Percentiles rank a stretch among this genome's conserved stretches.
phyloP scores from a whole-genome alignment of 192 early-diverging fungal genomes.

The Entomortierella parvispora region DNA sequence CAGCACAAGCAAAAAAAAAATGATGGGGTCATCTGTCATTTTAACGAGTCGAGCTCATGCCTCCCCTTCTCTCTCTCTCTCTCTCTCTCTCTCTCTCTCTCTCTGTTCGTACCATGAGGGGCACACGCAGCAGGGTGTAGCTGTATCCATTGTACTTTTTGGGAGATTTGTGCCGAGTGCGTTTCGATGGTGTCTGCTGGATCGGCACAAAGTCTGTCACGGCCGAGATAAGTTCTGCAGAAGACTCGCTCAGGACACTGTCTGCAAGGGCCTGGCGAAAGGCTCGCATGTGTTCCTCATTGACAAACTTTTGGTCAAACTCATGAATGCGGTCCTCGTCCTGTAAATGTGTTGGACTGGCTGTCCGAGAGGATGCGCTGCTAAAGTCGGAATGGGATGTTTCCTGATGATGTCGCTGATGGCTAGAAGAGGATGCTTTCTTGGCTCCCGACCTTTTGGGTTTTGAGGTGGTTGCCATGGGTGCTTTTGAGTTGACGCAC shows the following conservation, averaged over 20 bases:
- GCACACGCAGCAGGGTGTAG: conserved; percentile 62
- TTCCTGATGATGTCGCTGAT: conserved; percentile 11
- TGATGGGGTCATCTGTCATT: not conserved
- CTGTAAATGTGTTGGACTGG: conserved; percentile 22
- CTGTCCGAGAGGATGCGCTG: conserved; percentile 22
- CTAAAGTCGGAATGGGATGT: conserved; percentile 40
- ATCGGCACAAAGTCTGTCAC: conserved; percentile 62
- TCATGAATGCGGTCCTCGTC: conserved; percentile 32
- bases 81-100: no score
- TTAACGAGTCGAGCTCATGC: no score
- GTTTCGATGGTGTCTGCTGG: conserved; percentile 38
- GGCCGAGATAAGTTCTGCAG: conserved; percentile 63
- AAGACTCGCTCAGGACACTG: conserved; percentile 51
- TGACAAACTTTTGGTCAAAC: conserved; percentile 53
- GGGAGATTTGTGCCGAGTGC: conserved; percentile 33
- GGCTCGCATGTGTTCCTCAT: conserved; percentile 58
- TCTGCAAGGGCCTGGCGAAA: conserved; percentile 57
- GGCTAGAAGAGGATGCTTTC: no score
- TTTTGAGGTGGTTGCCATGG: no score
- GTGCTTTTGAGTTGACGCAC: no score
- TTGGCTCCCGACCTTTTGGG: no score
- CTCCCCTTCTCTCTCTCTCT: no score
- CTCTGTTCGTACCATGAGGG: conserved; percentile 63
- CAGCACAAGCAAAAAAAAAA: not conserved
- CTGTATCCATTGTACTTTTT: conserved; percentile 52